Base-by-base conservation (phyloP, 1,284 basidiomycete genomes). In the Pholiota adiposa region DNA sequence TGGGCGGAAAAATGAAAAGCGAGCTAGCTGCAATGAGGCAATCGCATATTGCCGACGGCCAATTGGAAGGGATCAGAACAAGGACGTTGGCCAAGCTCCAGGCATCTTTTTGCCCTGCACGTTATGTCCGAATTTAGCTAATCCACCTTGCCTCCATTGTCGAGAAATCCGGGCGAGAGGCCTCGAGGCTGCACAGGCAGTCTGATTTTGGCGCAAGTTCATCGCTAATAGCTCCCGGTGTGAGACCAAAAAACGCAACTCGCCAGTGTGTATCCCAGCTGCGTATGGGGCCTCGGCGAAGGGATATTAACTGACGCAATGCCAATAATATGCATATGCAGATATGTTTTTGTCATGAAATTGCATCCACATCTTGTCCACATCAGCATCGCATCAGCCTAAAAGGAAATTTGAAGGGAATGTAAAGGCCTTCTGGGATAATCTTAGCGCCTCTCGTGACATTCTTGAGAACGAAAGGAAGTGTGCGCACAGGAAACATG, bases 11-110 rank as follows among this genome's bases (percentile, higher is more conserved):
- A 59, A 29, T 19, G 56, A 36, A 55, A 59, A n/a, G n/a, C 29
- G 5, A 11, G 4, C 58, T 54, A 53, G 29, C 18, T 55, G 63
- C 66, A 69, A 69, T 55, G 68, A 69, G 68, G 68, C 68, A 59
- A 44, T 21, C 36, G 51, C 51, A 46, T 57, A 60, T 56, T 53
- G 51, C 55, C 56, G 56, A 64, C 43, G 40, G 60, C 55, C 61
- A 44, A 46, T 25, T 46, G 44, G 44, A 53, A 51, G 54, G 58
- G 54, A 69, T 67, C 66, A 68, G 64, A 68, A 66, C 40, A 50
- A 36, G 51, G 51, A 38, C 59, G 58, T 54, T 33, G 51, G 61
- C 56, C 43, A 29, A 41, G 23, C 34, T 29, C 38, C 34, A 53
- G 51, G 50, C 51, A 41, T 48, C 49, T 33, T 50, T 36, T 44